Percentiles rank a stretch among this genome's conserved stretches.
Conservation (phyloP, 345 rosid species). For the Geranium brycei region DNA sequence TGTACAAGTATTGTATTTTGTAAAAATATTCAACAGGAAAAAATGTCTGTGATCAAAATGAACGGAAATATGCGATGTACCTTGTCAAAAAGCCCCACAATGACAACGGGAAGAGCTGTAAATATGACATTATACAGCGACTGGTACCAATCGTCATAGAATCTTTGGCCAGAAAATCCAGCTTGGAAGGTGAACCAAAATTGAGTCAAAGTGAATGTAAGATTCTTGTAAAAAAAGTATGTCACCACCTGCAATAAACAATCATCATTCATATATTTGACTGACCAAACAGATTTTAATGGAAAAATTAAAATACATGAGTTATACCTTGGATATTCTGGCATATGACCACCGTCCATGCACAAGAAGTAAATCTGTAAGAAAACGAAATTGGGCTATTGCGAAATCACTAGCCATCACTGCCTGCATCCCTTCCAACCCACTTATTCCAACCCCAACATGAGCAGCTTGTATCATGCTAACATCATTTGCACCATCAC, state of each 20-base stretch:
- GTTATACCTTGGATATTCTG: slow-evolving; percentile 88
- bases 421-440: slow-evolving; percentile 98
- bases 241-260: slow-evolving; percentile 68
- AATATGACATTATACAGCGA: slow-evolving; percentile 84
- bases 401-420: slow-evolving; percentile 99
- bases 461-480: slow-evolving; percentile 99
- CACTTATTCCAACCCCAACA: slow-evolving; percentile 97
- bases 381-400: slow-evolving; percentile 92
- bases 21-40: too few species aligned
- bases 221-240: slow-evolving; percentile 99
- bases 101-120: slow-evolving; percentile 84
- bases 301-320: slow-evolving; percentile 6
- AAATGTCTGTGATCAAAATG: background rate
- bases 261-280: slow-evolving; percentile 3
- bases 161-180: slow-evolving; percentile 99
- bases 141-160: slow-evolving; percentile 99
- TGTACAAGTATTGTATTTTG: too few species aligned
- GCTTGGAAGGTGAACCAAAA: slow-evolving; percentile 99
- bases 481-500: slow-evolving; percentile 99
- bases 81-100: slow-evolving; percentile 94
- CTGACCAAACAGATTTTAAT: slow-evolving; percentile 10
- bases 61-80: slow-evolving; percentile 24
- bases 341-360: slow-evolving; percentile 99
- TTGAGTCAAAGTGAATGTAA: slow-evolving; percentile 92
- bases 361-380: slow-evolving; percentile 89